Evolutionary conservation across 1,284 basidiomycete species (phyloP).

Genomic region (Laetiporus sulphureus): DNA sequence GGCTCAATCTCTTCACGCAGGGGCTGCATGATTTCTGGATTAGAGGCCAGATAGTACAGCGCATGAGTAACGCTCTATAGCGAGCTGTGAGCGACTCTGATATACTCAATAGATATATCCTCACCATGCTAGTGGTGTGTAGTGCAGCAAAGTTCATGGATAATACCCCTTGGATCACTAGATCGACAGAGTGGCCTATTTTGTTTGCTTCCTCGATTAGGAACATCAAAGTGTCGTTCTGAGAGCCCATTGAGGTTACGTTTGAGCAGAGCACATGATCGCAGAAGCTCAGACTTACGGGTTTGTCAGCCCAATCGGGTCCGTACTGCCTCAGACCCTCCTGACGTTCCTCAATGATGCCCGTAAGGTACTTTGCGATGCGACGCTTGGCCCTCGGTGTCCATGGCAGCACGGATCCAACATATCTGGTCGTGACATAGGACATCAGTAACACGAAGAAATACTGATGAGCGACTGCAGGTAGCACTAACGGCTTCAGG

Average conservation of each 20-base stretch:
- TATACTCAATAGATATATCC: no score
- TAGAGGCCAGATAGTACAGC: no score
- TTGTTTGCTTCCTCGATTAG: slow-evolving; percentile 18
- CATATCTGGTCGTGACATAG: no score
- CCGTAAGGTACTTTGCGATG: slow-evolving; percentile 6
- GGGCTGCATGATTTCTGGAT: no score
- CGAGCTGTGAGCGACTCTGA: no score
- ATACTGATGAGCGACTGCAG: slow-evolving; percentile 1
- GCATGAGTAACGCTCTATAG: no score
- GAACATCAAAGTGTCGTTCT: slow-evolving; percentile 23
- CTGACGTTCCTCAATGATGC: slow-evolving; percentile 15
- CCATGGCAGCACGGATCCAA: slow-evolving; percentile 13
- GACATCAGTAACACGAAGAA: no score
- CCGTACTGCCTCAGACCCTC: slow-evolving; percentile 11
- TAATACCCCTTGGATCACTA: slow-evolving; percentile 18
- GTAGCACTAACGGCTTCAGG: slow-evolving; percentile 31
- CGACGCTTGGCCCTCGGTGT: slow-evolving; percentile 1
- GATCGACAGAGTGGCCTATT: slow-evolving; percentile 7
- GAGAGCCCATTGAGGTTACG: neutral
- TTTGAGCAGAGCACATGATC: neutral
- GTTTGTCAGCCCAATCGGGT: slow-evolving; percentile 16
- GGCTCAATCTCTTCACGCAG: no score
- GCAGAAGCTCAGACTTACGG: slow-evolving; percentile 11
- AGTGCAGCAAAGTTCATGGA: slow-evolving; percentile 26
- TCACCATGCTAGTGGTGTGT: slow-evolving; percentile 27